Evolutionary conservation across 768 basidiomycete genomes (phyloP), one percentile per base, ranked within the genome.

Genomic region (Boletellus emodensis): DNA sequence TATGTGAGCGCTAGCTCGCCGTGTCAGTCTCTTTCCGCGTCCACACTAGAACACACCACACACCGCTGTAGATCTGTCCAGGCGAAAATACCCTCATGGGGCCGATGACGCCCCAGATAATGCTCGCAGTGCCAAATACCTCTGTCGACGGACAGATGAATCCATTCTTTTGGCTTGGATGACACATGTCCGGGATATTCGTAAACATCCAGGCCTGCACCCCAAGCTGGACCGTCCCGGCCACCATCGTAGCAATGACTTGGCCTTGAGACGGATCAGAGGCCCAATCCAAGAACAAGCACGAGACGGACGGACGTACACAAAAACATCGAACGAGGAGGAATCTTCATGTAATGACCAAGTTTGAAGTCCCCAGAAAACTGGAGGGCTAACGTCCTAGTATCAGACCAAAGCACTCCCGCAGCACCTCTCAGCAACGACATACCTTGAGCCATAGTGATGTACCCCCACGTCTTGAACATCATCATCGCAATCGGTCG

Each of bases 61-160:
- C 40, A 70, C 73, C 73, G 51, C 77, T 76, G 66, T 85, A 85
- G 15, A 82, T 70, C 61, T 81, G 78, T 12, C 85, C 87, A 15
- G 70, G 41, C 2, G 81, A 85, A 74, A 87, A 91, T 61, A 83
- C 76, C n/a, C 81, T 75, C 30, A 69, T 71, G 6, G 90, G 90
- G 1, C 90, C 88, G 49, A 93, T 87, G 53, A 88, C 85, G 53
- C 90, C 87, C 84, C 83, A 90, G 55, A 91, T 78, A 54, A 92
- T 79, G 51, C 81, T 82, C 18, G 89, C 89, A 3, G 86, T 87
- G 34, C 85, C 87, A 64, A 91, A 90, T 8, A 88, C 84, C 53
- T 82, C 74, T 6, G 84, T 85, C 11, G 50, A 65, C 0, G 87
- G 86, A 64, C 88, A 90, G 47, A 80, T 84, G 66, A 89, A 90